Evolutionary conservation across 306 rosid species (phyloP), one percentile per base, ranked within the genome.

Genomic region (Sicyos edulis): DNA sequence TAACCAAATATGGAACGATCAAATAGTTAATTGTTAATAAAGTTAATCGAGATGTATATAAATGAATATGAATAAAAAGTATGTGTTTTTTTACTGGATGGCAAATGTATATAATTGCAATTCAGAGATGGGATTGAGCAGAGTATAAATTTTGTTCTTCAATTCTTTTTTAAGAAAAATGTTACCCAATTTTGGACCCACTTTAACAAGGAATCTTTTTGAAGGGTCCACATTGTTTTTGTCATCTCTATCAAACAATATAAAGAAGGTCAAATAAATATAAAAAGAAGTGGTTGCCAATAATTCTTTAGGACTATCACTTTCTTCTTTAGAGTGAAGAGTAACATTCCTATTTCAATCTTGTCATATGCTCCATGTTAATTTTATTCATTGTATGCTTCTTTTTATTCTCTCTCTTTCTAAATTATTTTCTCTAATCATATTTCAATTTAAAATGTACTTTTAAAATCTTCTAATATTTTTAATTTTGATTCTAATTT

Each of bases 251-350:
- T 62, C 15, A 62, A 62, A 62, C 37, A 32, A 32, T 32, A 32
- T 32, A 32, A 32, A 32, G 37, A 32, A 32, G 37, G 37, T 32
- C 37, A 32, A 32, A 32, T 62, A 62, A 62, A 62, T 62, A 62
- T 62, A 62, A 62, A 37, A 62, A 34, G 50, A 62, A 62, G 69
- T 62, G 68, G 22, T 32, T 32, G 1, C 68, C 14, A 32, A 62
- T 29, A 15, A 62, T 32, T 34, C 8, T 62, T 15, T 3, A 12
- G 68, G 49, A 62, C 22, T 16, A 34, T 15, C 47, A 34, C 22
- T 62, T 61, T 5, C 11, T 29, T 61, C 13, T 32, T 32, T 26
- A 6, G 11, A 26, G 6, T 32, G 37, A 32, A 60, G 21, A 15
- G 47, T 60, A 15, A 15, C 67, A 32, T 4, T 32, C 37, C 20